Conservation (phyloP, 371 early-diverging fungal genomes). For the Pancytospora epiphaga region DNA sequence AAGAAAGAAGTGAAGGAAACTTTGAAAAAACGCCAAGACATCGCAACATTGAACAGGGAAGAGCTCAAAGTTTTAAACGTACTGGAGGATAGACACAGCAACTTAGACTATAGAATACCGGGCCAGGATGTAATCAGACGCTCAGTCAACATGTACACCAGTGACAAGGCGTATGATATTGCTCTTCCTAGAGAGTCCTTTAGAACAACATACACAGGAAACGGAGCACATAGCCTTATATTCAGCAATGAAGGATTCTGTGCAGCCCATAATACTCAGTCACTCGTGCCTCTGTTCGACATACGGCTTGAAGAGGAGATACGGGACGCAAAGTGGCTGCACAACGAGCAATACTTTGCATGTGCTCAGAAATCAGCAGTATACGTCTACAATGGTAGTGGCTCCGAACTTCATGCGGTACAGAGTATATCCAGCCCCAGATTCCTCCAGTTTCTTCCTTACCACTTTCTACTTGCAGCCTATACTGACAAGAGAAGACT, state of each 20-base stretch:
- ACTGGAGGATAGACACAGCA: background rate
- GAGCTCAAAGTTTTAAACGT: background rate
- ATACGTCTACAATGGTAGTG: conserved; percentile 83
- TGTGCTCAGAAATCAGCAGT: conserved; percentile 85
- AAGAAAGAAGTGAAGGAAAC: conserved; percentile 21
- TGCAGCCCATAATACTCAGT: conserved; percentile 79
- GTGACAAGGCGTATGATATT: conserved; percentile 72
- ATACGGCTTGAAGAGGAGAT: conserved; percentile 68
- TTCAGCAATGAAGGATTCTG: conserved; percentile 79
- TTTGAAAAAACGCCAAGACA: conserved; percentile 2
- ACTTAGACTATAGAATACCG: background rate
- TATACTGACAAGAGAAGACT: conserved; percentile 64
- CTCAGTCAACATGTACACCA: conserved; percentile 69
- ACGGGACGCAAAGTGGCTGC: conserved; percentile 70
- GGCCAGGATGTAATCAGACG: conserved; percentile 67
- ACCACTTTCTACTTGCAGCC: conserved; percentile 80
- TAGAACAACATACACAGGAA: conserved; percentile 70
- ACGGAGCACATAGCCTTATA: conserved; percentile 65
- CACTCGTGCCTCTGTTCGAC: conserved; percentile 71
- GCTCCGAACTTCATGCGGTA: conserved; percentile 81
- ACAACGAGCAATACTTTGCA: conserved; percentile 88
- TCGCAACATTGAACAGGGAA: background rate
- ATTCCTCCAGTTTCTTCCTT: conserved; percentile 78
- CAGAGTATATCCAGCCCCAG: conserved; percentile 71
- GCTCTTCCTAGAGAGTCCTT: conserved; percentile 72